These are phyloP conservation scores for Fusarium newnesense DNA, from an alignment of 2,329 filamentous ascomycete genomes.

Conservation along the genomic window DNA sequence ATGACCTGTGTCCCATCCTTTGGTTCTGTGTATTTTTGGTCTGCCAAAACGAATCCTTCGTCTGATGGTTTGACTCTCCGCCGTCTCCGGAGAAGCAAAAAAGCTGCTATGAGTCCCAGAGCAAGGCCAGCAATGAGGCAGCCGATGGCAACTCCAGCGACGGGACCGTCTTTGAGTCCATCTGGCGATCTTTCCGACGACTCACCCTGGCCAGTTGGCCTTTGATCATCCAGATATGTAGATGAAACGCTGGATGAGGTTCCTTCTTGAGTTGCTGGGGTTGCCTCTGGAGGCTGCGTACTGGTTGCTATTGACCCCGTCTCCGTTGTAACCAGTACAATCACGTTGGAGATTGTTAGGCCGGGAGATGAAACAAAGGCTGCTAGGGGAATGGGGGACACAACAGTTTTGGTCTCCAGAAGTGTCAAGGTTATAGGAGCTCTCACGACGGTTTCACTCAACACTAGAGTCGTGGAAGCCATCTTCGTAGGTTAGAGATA, in stretches of 20 bases:
- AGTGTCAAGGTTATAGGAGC: fast-evolving
- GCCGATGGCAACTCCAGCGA: conserved; percentile 46
- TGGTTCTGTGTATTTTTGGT: neutral
- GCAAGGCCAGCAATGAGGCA: conserved; percentile 44
- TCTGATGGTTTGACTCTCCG: neutral
- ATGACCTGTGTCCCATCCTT: conserved; percentile 17
- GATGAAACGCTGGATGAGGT: neutral
- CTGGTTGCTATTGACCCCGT: too few species aligned
- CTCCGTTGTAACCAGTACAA: too few species aligned
- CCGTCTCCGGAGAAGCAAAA: conserved; percentile 42
- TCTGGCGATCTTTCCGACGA: neutral
- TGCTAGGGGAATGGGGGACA: neutral
- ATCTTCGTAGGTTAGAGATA: neutral
- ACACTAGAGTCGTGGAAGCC: fast-evolving
- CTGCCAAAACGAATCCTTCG: neutral
- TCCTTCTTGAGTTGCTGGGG: fast-evolving
- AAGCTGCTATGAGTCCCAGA: conserved; percentile 41
- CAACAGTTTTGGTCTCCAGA: neutral
- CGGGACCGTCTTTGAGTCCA: conserved; percentile 26
- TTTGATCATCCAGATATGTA: neutral
- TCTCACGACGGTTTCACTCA: neutral
- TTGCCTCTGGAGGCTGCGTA: too few species aligned
- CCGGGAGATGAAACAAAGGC: too few species aligned
- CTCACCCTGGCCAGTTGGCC: neutral
- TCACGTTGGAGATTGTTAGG: neutral